Evolutionary conservation across 1,284 basidiomycete genomes (phyloP).

Genomic region (Termitomyces sp.): DNA sequence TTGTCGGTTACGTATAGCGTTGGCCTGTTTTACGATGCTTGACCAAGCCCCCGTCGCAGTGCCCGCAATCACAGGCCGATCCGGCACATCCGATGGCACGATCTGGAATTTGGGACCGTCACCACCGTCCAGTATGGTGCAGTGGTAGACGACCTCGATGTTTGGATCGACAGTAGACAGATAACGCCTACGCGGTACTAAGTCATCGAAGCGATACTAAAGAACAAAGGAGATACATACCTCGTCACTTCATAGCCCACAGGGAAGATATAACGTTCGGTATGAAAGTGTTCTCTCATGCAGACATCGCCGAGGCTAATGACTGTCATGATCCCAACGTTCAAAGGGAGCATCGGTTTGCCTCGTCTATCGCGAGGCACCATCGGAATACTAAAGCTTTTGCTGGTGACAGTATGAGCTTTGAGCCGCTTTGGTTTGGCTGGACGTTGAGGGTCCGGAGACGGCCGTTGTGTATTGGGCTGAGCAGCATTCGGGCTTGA

Average conservation of each 20-base stretch:
- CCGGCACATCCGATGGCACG: conserved; percentile 60
- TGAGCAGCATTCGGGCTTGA: conserved; percentile 23
- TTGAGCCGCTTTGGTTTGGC: conserved; percentile 66
- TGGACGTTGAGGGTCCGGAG: conserved; percentile 26
- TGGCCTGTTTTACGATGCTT: conserved; percentile 72
- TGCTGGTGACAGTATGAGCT: conserved; percentile 71
- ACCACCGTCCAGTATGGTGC: conserved; percentile 76
- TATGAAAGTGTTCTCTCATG: conserved; percentile 77
- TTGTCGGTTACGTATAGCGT: conserved; percentile 68
- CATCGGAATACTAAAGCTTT: conserved; percentile 64
- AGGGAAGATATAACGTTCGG: conserved; percentile 80
- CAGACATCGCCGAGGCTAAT: conserved; percentile 66
- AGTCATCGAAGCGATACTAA: conserved; percentile 7
- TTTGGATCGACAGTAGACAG: conserved; percentile 65
- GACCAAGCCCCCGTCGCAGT: conserved; percentile 83
- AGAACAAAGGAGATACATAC: conserved; percentile 31
- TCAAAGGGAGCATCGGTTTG: conserved; percentile 65
- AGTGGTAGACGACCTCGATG: conserved; percentile 67
- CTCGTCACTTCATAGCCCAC: conserved; percentile 78
- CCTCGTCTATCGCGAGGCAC: conserved; percentile 67
- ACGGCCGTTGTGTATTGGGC: conserved; percentile 19
- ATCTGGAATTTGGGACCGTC: conserved; percentile 81
- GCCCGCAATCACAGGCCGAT: conserved; percentile 68
- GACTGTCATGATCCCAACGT: conserved; percentile 80
- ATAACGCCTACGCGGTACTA: conserved; percentile 49